phyloP scores from a whole-genome alignment of 2,329 filamentous ascomycete species.

The Calonectria ilicicola region DNA sequence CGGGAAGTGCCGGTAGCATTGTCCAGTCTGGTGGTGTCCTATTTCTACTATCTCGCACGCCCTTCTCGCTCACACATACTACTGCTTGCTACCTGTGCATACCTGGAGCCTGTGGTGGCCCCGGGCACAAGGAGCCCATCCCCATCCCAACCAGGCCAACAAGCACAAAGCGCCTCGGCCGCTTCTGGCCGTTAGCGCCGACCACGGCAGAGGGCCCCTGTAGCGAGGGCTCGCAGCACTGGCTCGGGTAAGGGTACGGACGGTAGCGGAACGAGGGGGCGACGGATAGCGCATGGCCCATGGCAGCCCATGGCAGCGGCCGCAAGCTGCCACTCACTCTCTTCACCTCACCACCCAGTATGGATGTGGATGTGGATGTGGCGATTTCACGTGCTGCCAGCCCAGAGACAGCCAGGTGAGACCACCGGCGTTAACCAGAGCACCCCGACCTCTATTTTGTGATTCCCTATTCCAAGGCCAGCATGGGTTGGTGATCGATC shows the following conservation, averaged over 20 bases:
- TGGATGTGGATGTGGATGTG: slow-evolving; percentile 23
- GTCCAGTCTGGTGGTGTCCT: slow-evolving; percentile 1
- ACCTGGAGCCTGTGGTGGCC: neutral
- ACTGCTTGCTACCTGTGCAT: neutral
- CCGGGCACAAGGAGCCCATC: neutral
- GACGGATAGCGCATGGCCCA: neutral
- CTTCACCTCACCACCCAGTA: slow-evolving; percentile 27
- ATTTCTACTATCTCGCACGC: neutral
- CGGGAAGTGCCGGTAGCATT: slow-evolving; percentile 32
- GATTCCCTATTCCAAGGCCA: slow-evolving; percentile 30
- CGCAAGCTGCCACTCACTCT: slow-evolving; percentile 27
- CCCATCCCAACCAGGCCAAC: slow-evolving; percentile 1
- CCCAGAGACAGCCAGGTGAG: slow-evolving; percentile 38
- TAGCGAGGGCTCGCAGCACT: neutral
- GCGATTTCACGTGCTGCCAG: slow-evolving; percentile 47
- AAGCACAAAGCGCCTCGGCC: slow-evolving; percentile 28
- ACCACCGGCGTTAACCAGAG: slow-evolving; percentile 38
- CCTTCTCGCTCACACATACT: neutral
- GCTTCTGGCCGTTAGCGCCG: slow-evolving; percentile 28
- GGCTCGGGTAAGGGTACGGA: neutral
- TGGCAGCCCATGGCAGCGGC: neutral
- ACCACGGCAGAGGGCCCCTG: slow-evolving; percentile 21
- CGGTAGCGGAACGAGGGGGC: neutral
- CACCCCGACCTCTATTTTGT: slow-evolving; percentile 37
- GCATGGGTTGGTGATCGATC: slow-evolving; percentile 37